phyloP scores from a whole-genome alignment of 306 rosid genomes.

The Quercus parvula region DNA sequence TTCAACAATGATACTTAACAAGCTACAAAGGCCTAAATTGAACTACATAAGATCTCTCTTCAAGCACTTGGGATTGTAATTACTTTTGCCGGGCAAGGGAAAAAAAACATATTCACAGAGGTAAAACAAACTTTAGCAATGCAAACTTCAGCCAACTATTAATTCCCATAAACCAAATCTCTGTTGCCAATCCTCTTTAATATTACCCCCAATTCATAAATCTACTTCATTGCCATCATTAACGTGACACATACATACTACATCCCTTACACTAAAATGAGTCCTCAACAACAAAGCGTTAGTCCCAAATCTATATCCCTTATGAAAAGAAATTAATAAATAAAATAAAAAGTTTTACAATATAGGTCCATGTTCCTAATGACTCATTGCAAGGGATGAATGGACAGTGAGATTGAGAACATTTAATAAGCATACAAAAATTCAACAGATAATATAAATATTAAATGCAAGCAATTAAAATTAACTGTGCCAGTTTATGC shows the following conservation, averaged over 20 bases:
- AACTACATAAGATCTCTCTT: neutral
- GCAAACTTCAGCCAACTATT: neutral
- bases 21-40: neutral
- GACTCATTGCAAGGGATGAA: slow-evolving; percentile 14
- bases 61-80: neutral
- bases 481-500: neutral
- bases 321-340: no score
- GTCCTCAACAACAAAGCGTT: no score
- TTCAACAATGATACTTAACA: neutral
- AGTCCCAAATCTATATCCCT: neutral
- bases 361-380: slow-evolving; percentile 4
- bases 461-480: neutral
- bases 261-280: no score
- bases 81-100: neutral
- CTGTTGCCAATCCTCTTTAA: neutral
- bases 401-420: neutral
- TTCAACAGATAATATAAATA: neutral
- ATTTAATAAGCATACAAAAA: neutral
- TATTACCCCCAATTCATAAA: no score
- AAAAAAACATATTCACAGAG: neutral
- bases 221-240: no score
- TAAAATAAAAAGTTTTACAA: neutral
- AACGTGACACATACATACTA: no score
- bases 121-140: neutral
- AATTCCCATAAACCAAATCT: neutral